Evolutionary conservation across 805 yeast species (phyloP).

Genomic region (Wickerhamomyces pijperi): DNA sequence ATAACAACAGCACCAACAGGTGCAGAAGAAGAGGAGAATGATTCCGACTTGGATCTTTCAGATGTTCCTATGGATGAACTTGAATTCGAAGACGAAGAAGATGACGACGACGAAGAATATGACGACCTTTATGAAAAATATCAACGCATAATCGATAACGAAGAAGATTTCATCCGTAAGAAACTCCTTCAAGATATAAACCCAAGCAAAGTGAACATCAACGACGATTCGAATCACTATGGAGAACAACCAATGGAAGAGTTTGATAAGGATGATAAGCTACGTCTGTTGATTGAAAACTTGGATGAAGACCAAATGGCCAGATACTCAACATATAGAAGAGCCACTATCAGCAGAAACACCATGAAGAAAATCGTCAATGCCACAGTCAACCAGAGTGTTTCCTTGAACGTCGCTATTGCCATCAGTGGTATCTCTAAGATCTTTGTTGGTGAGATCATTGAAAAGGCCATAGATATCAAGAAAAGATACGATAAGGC

Average conservation of each 20-base stretch:
- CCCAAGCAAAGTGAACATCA: conserved; percentile 5
- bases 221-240: conserved; percentile 17
- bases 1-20: no score
- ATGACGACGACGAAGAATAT: conserved; percentile 9
- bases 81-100: conserved; percentile 1
- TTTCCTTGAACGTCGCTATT: conserved; percentile 70
- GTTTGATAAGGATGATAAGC: conserved; percentile 41
- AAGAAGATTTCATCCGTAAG: conserved; percentile 9
- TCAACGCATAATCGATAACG: conserved; percentile 12
- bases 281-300: conserved; percentile 53
- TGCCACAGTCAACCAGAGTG: conserved; percentile 66
- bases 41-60: conserved; percentile 17
- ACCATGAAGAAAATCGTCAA: conserved; percentile 76
- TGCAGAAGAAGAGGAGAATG: conserved; percentile 2
- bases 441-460: conserved; percentile 81
- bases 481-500: conserved; percentile 45
- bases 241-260: conserved; percentile 20
- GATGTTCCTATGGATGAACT: conserved; percentile 20
- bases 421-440: conserved; percentile 81
- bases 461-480: conserved; percentile 68
- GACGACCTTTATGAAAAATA: conserved; percentile 10
- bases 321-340: conserved; percentile 75
- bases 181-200: conserved; percentile 8
- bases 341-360: conserved; percentile 62
- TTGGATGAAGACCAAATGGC: conserved; percentile 78